Percentiles rank a stretch among this genome's conserved stretches.
phyloP scores from a whole-genome alignment of 805 yeast species.

The Schwanniomyces polymorphus region DNA sequence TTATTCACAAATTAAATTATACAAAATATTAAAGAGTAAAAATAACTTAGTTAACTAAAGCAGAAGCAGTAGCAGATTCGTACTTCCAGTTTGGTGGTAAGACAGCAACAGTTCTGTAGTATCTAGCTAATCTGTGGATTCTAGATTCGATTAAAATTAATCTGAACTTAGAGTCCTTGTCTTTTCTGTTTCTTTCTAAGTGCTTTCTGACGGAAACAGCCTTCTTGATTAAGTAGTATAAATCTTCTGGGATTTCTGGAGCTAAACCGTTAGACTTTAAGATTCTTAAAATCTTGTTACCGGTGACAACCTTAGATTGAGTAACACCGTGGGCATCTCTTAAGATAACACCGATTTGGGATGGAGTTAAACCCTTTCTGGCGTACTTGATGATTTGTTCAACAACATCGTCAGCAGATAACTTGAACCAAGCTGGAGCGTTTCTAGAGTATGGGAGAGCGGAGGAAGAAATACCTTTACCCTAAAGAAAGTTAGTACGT shows the following conservation, averaged over 20 bases:
- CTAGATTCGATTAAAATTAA: slow-evolving; percentile 99
- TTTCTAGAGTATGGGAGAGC: slow-evolving; percentile 99
- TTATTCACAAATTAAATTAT: not conserved
- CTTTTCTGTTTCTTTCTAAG: slow-evolving; percentile 99
- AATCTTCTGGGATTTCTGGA: slow-evolving; percentile 99
- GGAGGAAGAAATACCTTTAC: slow-evolving; percentile 99
- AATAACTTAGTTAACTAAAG: slow-evolving; percentile 88
- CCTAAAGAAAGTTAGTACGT: slow-evolving; percentile 60
- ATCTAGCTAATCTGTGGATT: slow-evolving; percentile 99
- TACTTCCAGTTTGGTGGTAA: slow-evolving; percentile 99
- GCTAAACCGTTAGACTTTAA: slow-evolving; percentile 99
- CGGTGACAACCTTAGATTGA: slow-evolving; percentile 95
- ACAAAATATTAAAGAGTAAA: slow-evolving; percentile 3
- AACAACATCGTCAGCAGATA: slow-evolving; percentile 90
- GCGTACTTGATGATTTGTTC: slow-evolving; percentile 99
- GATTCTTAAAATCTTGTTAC: slow-evolving; percentile 99
- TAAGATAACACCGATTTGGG: slow-evolving; percentile 98
- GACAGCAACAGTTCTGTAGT: slow-evolving; percentile 99
- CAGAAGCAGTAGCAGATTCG: slow-evolving; percentile 99
- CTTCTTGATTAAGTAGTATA: slow-evolving; percentile 98
- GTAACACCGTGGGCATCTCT: slow-evolving; percentile 99
- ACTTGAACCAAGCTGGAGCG: slow-evolving; percentile 99
- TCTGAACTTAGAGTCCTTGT: slow-evolving; percentile 99
- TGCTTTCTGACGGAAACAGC: slow-evolving; percentile 99
- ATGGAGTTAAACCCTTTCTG: slow-evolving; percentile 99